Base-by-base conservation (phyloP, 495 filamentous ascomycete species). In the Trichoderma parareesei region DNA sequence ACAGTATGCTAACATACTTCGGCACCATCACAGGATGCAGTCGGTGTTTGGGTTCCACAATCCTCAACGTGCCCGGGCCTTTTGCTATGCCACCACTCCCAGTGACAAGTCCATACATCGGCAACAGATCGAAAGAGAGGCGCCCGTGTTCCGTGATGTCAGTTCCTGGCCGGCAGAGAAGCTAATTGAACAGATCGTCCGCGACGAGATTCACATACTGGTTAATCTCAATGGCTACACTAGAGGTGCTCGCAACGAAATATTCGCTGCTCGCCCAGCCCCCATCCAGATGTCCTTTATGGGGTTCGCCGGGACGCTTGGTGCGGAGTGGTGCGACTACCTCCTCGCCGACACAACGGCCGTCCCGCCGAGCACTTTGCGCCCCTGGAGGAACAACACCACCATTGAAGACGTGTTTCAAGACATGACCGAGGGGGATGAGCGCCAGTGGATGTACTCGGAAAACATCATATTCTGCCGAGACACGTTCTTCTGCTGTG, bases 281-380 rank as follows among this genome's bases (percentile, higher is more conserved):
- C 94, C 94, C 0, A 93, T 99, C 61, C 94, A 98, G 69, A 99
- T 99, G 94, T 97, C 94, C 0, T 99, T 99, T 73, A 99, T 99
- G 94, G 94, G 94, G 2, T 98, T 99, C 75, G 94, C 94, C 1
- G 94, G 94, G 7, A 97, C 94, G 2, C 81, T 99, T 9, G 94
- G 95, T 11, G 94, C 94, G 38, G 94, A 98, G 71, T 99, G 94
- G 94, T 99, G 94, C 72, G 94, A 99, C 70, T 99, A 99, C 70
- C 85, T 99, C 38, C 83, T 98, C 38, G 93, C 94, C 4, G 94
- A 99, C 70, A 78, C 88, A 55, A 90, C 90, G 8, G 92, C 94
- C 0, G 88, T 99, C 63, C 95, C 94, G 0, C 81, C 80, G 5
- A 85, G 87, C 5, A 97, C 93, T 7, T 77, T 98, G 63, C 85